Evolutionary conservation across 176 grass and related monocot genomes (phyloP).

Genomic region (Oryza nivara): DNA sequence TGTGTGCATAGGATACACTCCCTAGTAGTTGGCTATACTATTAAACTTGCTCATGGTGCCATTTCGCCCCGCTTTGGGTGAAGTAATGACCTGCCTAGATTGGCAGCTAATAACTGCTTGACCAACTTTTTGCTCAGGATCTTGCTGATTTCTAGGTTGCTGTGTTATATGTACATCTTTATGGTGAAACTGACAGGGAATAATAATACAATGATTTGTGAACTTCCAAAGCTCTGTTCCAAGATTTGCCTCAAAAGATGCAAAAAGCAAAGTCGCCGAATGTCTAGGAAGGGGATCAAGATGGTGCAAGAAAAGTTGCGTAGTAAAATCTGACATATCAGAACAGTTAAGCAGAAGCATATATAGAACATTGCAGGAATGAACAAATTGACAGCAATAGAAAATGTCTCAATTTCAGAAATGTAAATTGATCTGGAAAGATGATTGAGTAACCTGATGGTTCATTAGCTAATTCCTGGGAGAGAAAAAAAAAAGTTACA

Average conservation of each 20-base stretch:
- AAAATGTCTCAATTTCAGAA: not conserved
- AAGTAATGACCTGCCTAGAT: not conserved
- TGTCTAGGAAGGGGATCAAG: not conserved
- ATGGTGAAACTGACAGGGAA: slow-evolving; percentile 29
- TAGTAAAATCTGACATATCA: not conserved
- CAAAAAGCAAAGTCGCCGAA: slow-evolving; percentile 33
- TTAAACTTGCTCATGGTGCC: not conserved
- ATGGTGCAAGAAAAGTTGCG: not conserved
- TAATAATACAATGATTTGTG: slow-evolving; percentile 6
- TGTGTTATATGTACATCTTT: slow-evolving; percentile 6
- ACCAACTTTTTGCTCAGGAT: not conserved
- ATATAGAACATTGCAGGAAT: not conserved
- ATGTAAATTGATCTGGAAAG: not conserved
- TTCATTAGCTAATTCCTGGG: not conserved
- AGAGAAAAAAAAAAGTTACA: not conserved
- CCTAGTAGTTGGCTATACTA: too few relatives aligned
- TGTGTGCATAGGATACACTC: too few relatives aligned
- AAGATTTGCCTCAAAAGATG: slow-evolving; percentile 18
- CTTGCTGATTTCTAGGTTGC: not conserved
- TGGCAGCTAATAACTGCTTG: not conserved
- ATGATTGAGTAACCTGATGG: not conserved
- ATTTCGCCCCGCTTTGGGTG: not conserved
- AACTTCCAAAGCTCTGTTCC: slow-evolving; percentile 23
- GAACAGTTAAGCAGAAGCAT: not conserved
- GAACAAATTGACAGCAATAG: not conserved